Evolutionary conservation across 306 rosid species (phyloP), one percentile per base, ranked within the genome.

Genomic region (Erythrophleum fordii): DNA sequence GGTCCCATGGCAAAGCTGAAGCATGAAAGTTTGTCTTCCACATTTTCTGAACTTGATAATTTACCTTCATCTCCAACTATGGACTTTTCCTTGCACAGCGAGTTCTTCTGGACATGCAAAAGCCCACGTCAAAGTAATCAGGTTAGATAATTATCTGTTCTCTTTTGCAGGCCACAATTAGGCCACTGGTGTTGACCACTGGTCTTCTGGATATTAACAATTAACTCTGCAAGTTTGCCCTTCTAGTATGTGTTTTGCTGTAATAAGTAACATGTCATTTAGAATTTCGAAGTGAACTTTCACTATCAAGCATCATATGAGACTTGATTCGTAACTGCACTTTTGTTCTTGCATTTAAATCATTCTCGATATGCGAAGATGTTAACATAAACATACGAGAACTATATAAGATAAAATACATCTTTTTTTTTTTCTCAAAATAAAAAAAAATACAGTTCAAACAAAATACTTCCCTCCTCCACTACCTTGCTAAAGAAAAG

Each of bases 81-180:
- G 65, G 93, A 88, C 74, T 78, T 85, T 88, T 89, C 92, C 41
- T 77, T 83, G 82, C 83, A 88, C 44, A 91, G 89, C 83, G 97
- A 92, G 61, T 85, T 85, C 56, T 78, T 87, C 81, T 95, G 97
- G 97, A 87, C 88, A 29, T 77, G 80, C 81, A 89, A 66, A 86
- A 92, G 92, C 82, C 87, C 89, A 41, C 76, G 74, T 72, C 84
- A 73, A 78, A 87, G 86, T 77, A 92, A 86, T 83, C 97, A 95
- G 97, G 97, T 95, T 80, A 69, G 87, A 73, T 51, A 39, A 82
- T 78, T 39, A 78, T 62, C 56, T 48, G 82, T 66, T 46, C 52
- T 60, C 39, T 68, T 28, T 59, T 69, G 23, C 58, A 20, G 7
- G 72, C 42, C 73, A 48, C 74, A 72, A 45, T 49, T 28, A 52